Conservation (phyloP, 2,329 filamentous ascomycete genomes). For the Fusarium sp. region DNA sequence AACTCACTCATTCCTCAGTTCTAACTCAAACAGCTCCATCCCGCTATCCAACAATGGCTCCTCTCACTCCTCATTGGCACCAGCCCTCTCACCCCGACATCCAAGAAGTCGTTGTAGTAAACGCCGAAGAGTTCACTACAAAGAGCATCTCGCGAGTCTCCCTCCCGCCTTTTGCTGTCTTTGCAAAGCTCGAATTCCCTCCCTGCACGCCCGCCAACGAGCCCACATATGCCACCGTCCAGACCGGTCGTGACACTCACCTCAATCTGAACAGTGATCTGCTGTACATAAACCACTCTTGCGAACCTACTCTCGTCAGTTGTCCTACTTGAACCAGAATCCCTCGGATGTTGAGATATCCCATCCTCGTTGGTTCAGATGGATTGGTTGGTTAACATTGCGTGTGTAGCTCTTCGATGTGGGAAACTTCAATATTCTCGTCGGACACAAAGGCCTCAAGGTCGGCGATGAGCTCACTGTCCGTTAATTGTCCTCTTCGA, state of each 20-base stretch:
- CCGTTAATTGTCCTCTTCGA: background rate
- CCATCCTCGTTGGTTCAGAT: background rate
- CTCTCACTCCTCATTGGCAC: slow-evolving; percentile 67
- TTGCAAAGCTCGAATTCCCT: slow-evolving; percentile 73
- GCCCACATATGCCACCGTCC: slow-evolving; percentile 73
- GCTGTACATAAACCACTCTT: slow-evolving; percentile 75
- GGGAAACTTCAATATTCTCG: slow-evolving; percentile 65
- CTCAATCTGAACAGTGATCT: slow-evolving; percentile 73
- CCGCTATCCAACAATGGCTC: slow-evolving; percentile 57
- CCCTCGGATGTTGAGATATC: slow-evolving; percentile 4
- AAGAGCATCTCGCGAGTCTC: slow-evolving; percentile 67
- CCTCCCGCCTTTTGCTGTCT: slow-evolving; percentile 71
- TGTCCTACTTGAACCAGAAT: slow-evolving; percentile 31
- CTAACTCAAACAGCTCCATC: slow-evolving; percentile 9
- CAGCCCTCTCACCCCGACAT: slow-evolving; percentile 70
- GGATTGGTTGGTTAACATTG: slow-evolving; percentile 19
- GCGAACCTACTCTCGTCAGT: slow-evolving; percentile 72
- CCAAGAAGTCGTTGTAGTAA: slow-evolving; percentile 65
- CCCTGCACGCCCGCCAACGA: slow-evolving; percentile 66
- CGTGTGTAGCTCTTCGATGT: slow-evolving; percentile 68
- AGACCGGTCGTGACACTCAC: slow-evolving; percentile 66
- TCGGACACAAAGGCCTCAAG: slow-evolving; percentile 65
- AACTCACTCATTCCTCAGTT: background rate
- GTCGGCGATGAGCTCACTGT: slow-evolving; percentile 69
- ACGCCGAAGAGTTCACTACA: slow-evolving; percentile 65